phyloP scores from a whole-genome alignment of 2,329 filamentous ascomycete genomes.

The Metarhizium rileyi region DNA sequence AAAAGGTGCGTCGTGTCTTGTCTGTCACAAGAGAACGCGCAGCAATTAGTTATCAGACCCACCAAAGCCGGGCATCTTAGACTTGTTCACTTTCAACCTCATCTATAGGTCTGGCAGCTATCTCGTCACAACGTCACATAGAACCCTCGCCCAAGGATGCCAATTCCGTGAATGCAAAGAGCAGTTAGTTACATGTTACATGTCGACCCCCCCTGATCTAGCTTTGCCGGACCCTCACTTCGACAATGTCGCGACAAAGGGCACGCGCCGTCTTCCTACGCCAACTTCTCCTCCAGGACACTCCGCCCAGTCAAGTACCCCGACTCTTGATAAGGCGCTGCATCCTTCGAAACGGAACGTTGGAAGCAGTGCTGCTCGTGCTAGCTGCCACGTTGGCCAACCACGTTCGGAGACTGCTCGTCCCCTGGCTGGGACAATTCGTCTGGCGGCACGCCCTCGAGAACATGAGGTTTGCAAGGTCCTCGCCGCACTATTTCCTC shows the following conservation, averaged over 20 bases:
- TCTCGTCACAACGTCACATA: no score
- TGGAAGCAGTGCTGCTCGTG: constrained; percentile 17
- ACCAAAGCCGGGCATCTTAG: no score
- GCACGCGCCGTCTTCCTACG: neutral
- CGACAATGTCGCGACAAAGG: neutral
- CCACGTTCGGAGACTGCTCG: constrained; percentile 27
- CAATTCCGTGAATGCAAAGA: no score
- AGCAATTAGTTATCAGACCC: no score
- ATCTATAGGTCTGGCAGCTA: no score
- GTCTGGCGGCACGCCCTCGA: constrained; percentile 21
- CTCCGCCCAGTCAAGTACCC: neutral
- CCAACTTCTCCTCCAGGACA: neutral
- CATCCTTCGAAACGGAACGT: constrained; percentile 17
- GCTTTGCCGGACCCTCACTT: no score
- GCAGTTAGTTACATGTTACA: no score
- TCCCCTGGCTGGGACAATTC: constrained; percentile 20
- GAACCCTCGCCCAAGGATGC: no score
- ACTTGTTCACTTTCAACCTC: no score
- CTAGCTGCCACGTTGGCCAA: constrained; percentile 26
- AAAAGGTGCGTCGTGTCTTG: no score
- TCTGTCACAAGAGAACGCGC: no score
- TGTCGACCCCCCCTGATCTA: no score
- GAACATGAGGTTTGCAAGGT: constrained; percentile 25
- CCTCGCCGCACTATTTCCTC: constrained; percentile 26
- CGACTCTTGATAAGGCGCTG: constrained; percentile 1